Conservation (phyloP, 371 early-diverging fungal genomes). For the Apophysomyces sp. region DNA sequence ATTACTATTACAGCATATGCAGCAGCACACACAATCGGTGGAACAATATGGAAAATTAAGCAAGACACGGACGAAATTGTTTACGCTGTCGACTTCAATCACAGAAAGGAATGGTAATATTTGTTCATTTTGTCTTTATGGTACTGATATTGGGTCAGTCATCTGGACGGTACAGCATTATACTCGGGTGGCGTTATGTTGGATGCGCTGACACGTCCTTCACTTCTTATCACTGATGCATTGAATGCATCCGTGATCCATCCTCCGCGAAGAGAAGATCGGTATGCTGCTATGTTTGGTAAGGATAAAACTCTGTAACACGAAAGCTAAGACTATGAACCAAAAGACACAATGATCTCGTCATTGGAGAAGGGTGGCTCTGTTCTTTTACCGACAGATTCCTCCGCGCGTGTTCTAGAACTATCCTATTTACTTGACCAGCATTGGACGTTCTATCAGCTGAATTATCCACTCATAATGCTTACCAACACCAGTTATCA, state of each 20-base stretch:
- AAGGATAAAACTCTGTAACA: slow-evolving; percentile 7
- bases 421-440: slow-evolving; percentile 87
- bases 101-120: slow-evolving; percentile 86
- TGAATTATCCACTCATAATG: slow-evolving; percentile 73
- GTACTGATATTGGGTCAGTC: slow-evolving; percentile 46
- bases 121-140: neutral
- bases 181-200: slow-evolving; percentile 72
- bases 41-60: slow-evolving; percentile 96
- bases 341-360: slow-evolving; percentile 58
- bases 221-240: slow-evolving; percentile 91
- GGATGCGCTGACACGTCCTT: slow-evolving; percentile 75
- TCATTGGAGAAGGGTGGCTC: slow-evolving; percentile 71
- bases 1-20: slow-evolving; percentile 91
- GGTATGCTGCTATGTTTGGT: slow-evolving; percentile 76
- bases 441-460: slow-evolving; percentile 72
- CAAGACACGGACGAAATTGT: slow-evolving; percentile 93
- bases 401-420: slow-evolving; percentile 91
- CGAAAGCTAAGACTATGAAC: neutral
- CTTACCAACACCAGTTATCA: slow-evolving; percentile 75
- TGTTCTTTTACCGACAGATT: slow-evolving; percentile 90
- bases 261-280: slow-evolving; percentile 64
- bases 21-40: slow-evolving; percentile 98
- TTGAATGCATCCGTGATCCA: slow-evolving; percentile 72
- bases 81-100: slow-evolving; percentile 96
- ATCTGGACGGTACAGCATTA: slow-evolving; percentile 81